A percentile compares a stretch with the other conserved stretches of the same genome.
phyloP scores from a whole-genome alignment of 768 basidiomycete species.

The Pulveroboletus ravenelii region DNA sequence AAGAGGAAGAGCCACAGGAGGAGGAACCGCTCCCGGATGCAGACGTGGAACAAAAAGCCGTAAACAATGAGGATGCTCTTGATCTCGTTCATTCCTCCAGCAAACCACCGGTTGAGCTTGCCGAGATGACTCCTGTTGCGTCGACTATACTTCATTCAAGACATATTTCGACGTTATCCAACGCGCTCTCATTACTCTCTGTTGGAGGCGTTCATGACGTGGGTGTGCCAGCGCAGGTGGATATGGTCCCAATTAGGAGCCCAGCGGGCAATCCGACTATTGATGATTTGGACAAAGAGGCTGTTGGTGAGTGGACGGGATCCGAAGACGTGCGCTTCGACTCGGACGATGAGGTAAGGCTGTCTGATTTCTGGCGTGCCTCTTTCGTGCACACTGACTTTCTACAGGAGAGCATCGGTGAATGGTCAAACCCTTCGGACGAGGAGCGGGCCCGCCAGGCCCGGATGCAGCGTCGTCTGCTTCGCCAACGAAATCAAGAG shows the following conservation, averaged over 20 bases:
- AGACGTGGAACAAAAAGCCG: conserved; percentile 35
- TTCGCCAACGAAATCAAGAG: conserved; percentile 43
- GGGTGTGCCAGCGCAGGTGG: conserved; percentile 19
- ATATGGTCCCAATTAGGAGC: conserved; percentile 30
- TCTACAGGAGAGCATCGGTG: conserved; percentile 66
- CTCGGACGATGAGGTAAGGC: conserved; percentile 67
- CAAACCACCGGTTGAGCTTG: conserved; percentile 32
- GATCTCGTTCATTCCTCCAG: conserved; percentile 18
- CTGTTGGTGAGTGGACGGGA: conserved; percentile 75
- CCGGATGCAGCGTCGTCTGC: conserved; percentile 59
- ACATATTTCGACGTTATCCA: conserved; percentile 62
- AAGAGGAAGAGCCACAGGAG: conserved; percentile 64
- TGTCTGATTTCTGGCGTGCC: neutral
- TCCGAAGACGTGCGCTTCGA: conserved; percentile 62
- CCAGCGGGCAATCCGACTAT: conserved; percentile 30
- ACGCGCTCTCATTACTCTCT: conserved; percentile 61
- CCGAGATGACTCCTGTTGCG: conserved; percentile 42
- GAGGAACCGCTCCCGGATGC: conserved; percentile 32
- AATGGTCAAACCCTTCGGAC: conserved; percentile 89
- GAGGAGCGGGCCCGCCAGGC: conserved; percentile 76
- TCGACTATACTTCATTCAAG: conserved; percentile 60
- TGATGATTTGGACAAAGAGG: conserved; percentile 35
- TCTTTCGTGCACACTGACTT: conserved; percentile 6
- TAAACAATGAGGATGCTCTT: conserved; percentile 33
- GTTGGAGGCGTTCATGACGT: conserved; percentile 50